Percentiles rank a stretch among this genome's conserved stretches.
Conservation (phyloP, 2,329 filamentous ascomycete species). For the Lachnellula occidentalis region DNA sequence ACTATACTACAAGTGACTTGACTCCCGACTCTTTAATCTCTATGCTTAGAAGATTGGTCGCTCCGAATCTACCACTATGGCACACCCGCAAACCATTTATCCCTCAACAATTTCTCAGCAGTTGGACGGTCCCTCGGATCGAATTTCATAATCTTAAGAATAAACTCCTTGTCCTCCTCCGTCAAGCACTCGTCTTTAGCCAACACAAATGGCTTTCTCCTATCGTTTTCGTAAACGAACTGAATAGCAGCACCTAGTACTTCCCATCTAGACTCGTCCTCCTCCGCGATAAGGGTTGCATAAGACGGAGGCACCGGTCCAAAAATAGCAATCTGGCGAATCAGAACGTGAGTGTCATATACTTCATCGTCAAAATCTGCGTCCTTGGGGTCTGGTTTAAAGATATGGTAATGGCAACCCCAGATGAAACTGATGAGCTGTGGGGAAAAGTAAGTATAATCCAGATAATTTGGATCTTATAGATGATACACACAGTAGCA, state of each 20-base stretch:
- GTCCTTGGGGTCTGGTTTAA: constrained; percentile 21
- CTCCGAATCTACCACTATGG: background rate
- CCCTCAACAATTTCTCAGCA: constrained; percentile 19
- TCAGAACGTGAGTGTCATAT: constrained; percentile 13
- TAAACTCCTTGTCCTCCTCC: constrained; percentile 15
- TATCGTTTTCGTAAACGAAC: constrained; percentile 14
- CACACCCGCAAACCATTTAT: constrained; percentile 9
- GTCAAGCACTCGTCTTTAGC: constrained; percentile 13
- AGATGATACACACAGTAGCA: constrained; percentile 28
- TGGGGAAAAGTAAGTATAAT: constrained; percentile 13
- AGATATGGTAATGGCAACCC: constrained; percentile 24
- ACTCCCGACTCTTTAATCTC: too few relatives aligned
- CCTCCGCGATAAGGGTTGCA: constrained; percentile 11
- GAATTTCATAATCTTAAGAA: constrained; percentile 23
- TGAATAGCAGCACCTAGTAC: constrained; percentile 13
- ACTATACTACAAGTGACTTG: too few relatives aligned
- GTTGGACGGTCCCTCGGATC: constrained; percentile 26
- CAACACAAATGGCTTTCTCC: constrained; percentile 12
- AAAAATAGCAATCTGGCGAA: constrained; percentile 17
- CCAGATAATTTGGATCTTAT: constrained; percentile 11
- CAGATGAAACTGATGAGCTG: constrained; percentile 26
- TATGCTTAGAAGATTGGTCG: too few relatives aligned
- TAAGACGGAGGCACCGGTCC: constrained; percentile 16
- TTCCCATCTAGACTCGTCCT: constrained; percentile 13
- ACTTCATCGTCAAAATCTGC: constrained; percentile 13